Base-by-base conservation (phyloP, 2,329 filamentous ascomycete genomes). In the Beauveria pseudobassiana region DNA sequence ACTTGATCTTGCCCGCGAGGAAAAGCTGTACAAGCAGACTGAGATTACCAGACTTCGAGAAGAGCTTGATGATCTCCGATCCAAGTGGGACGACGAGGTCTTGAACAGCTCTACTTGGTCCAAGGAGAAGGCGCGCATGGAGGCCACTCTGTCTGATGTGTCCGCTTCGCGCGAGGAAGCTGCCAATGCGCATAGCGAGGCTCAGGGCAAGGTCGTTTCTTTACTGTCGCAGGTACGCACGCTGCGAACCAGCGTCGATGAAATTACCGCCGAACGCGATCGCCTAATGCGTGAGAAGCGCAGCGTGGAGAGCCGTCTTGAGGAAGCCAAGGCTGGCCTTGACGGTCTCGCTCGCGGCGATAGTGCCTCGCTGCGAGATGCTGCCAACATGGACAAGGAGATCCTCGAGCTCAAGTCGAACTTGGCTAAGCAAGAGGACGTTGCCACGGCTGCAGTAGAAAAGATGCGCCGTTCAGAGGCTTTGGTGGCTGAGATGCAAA, bases 51-150 rank as follows among this genome's bases (percentile, higher is more conserved):
- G 91, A 50, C 82, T 99, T 59, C 88, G 93, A n/a, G 93, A 98
- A 72, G 95, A 99, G 75, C 86, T 98, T 26, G 95, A 99, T 69
- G 92, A 96, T 69, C 82, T 98, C 63, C 87, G 95, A 66, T 92
- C 88, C 67, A 98, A 98, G 77, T 98, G 95, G 93, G 95, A 99
- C 70, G 91, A 98, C 69, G 93, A 99, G 76, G 91, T 98, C 12
- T 85, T 98, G 68, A 98, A 98, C 77, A 96, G 91, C 75, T 96
- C 92, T 18, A 96, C 93, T 0, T 98, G 95, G 93, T 93, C 93
- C 14, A 99, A 99, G 78, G 93, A 99, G 77, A 98, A 98, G 80
- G 84, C 91, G 18, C 88, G 93, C 18, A 82, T 99, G 46, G 93
- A 98, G 73, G 86, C 92, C 63, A 96, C 92, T 5, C 81, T 99